phyloP scores from a whole-genome alignment of 2,329 filamentous ascomycete species.

The Alternaria conjuncta region DNA sequence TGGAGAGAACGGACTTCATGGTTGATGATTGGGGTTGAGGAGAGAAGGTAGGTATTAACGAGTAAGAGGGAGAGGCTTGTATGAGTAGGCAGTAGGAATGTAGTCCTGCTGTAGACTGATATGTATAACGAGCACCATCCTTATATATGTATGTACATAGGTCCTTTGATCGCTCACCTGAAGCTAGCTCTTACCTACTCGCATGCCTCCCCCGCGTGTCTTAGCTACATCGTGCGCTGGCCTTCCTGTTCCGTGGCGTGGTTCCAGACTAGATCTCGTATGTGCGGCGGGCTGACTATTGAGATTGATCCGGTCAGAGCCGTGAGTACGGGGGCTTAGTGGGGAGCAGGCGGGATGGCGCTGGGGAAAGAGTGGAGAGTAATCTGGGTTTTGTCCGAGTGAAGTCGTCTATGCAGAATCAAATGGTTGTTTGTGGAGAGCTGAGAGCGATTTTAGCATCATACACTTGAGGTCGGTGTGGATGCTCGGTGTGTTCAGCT shows the following conservation, averaged over 20 bases:
- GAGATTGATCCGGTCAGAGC: background rate
- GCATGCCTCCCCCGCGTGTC: background rate
- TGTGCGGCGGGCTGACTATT: background rate
- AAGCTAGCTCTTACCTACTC: background rate
- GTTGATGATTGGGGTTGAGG: background rate
- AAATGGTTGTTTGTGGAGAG: background rate
- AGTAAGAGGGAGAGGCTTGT: background rate
- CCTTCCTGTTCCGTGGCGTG: background rate
- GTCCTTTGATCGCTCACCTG: background rate
- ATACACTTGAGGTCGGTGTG: background rate
- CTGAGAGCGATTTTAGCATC: background rate
- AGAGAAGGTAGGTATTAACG: background rate
- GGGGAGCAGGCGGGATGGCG: background rate
- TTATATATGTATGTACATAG: background rate
- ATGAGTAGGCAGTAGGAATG: background rate
- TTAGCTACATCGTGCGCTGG: background rate
- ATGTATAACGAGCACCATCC: background rate
- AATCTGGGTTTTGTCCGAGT: background rate
- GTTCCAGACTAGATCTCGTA: background rate
- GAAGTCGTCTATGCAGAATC: background rate
- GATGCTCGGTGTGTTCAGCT: background rate
- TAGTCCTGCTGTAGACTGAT: background rate
- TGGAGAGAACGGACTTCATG: conserved; percentile 28
- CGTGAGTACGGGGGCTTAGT: background rate
- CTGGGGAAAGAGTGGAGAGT: background rate